Percentiles rank a stretch among this genome's conserved stretches.
Conservation (phyloP, 1,284 basidiomycete genomes). For the Amylostereum chailletii region DNA sequence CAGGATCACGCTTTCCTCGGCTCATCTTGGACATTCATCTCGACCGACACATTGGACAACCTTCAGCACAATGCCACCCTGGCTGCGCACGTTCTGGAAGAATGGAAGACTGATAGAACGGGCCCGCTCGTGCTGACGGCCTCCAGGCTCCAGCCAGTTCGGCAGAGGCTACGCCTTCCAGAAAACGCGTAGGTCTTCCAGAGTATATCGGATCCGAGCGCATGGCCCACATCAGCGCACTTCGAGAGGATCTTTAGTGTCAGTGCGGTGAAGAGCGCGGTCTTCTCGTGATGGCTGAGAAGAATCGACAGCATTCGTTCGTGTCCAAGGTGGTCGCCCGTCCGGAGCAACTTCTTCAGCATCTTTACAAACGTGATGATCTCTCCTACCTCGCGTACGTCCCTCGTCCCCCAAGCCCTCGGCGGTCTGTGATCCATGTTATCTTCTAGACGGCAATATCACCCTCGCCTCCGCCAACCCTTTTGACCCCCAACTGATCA, state of each 20-base stretch:
- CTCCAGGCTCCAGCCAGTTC: conserved; percentile 7
- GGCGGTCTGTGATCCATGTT: neutral
- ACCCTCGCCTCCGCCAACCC: conserved; percentile 14
- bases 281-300: neutral
- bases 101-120: conserved; percentile 19
- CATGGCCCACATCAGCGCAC: conserved; percentile 20
- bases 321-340: conserved; percentile 1
- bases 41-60: conserved; percentile 17
- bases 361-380: conserved; percentile 7
- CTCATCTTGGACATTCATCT: conserved; percentile 20
- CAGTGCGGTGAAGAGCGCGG: neutral
- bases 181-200: conserved; percentile 21
- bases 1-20: conserved; percentile 21
- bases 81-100: conserved; percentile 6
- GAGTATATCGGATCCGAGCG: conserved; percentile 24
- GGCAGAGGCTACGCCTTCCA: conserved; percentile 23
- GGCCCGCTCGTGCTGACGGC: conserved; percentile 15
- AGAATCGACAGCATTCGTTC: conserved; percentile 7
- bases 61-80: conserved; percentile 13
- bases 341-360: conserved; percentile 10
- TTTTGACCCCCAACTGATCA: conserved; percentile 31
- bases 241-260: conserved; percentile 9
- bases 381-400: conserved; percentile 12
- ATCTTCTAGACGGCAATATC: conserved; percentile 15
- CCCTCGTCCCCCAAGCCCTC: neutral